Percentiles rank a stretch among this genome's conserved stretches.
These are phyloP conservation scores for Aspergillus sp. DNA, from an alignment of 2,329 filamentous ascomycete species.

Conservation along the genomic window DNA sequence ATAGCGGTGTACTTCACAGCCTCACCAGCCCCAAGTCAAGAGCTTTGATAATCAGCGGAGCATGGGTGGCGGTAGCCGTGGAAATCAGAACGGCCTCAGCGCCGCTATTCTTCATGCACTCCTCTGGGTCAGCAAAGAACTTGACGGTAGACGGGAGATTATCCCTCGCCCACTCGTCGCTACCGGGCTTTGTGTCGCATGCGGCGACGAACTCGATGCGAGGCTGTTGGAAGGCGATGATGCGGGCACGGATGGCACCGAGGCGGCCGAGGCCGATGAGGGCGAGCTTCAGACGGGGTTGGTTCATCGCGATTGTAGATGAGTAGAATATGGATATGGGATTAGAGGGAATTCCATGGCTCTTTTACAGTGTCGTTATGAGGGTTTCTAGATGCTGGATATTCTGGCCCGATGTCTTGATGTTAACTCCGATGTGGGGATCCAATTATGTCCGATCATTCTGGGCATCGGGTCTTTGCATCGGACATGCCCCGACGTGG, in stretches of 20 bases:
- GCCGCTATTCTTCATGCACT: constrained; percentile 6
- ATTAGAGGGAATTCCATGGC: no score
- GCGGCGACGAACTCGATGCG: constrained; percentile 36
- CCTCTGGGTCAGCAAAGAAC: constrained; percentile 5
- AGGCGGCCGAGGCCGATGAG: constrained; percentile 13
- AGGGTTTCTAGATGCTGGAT: no score
- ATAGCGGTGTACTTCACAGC: not conserved
- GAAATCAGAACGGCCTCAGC: constrained; percentile 10
- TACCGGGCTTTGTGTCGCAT: constrained; percentile 35
- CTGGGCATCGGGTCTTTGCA: no score
- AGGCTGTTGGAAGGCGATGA: constrained; percentile 36
- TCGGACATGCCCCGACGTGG: no score
- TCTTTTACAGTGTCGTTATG: no score
- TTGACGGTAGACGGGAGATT: constrained; percentile 18
- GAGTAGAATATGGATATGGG: no score
- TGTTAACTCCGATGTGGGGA: no score
- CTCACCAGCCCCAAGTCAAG: constrained; percentile 1
- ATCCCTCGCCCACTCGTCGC: constrained; percentile 31
- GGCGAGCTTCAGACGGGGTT: constrained; percentile 7
- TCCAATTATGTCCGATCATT: no score
- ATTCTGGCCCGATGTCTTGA: no score
- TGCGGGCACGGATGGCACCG: constrained; percentile 28
- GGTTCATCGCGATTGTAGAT: not conserved
- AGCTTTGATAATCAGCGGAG: constrained; percentile 2
- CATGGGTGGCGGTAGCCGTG: constrained; percentile 10